These are phyloP conservation scores for Lyophyllum shimeji DNA, from an alignment of 768 basidiomycete species.

Conservation along the genomic window DNA sequence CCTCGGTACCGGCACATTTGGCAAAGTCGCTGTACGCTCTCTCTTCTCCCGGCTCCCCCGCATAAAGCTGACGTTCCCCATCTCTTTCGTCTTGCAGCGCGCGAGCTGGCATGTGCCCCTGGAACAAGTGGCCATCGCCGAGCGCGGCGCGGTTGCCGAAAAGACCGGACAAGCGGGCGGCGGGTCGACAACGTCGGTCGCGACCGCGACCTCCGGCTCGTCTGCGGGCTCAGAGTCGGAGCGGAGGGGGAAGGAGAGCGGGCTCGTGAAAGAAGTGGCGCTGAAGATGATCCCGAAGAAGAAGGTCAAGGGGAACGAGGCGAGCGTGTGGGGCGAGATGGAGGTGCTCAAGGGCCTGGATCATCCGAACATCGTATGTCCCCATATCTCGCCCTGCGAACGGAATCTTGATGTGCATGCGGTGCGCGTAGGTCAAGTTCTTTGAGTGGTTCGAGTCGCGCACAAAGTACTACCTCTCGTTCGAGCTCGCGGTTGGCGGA, in stretches of 20 bases:
- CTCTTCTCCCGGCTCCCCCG: background rate
- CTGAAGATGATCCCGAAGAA: conserved; percentile 94
- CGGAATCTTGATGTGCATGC: too few relatives aligned
- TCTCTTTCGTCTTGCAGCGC: conserved; percentile 37
- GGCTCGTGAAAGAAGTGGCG: conserved; percentile 70
- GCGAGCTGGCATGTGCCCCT: conserved; percentile 79
- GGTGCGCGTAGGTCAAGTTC: conserved; percentile 75
- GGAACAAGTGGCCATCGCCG: conserved; percentile 55
- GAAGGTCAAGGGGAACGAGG: conserved; percentile 90
- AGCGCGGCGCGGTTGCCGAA: conserved; percentile 53
- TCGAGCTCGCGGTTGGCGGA: conserved; percentile 92
- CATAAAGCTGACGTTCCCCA: background rate
- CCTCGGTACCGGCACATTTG: conserved; percentile 85
- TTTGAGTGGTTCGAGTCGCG: conserved; percentile 96
- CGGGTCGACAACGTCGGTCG: too few relatives aligned
- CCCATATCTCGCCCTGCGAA: conserved; percentile 24
- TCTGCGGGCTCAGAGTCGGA: background rate
- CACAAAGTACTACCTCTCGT: conserved; percentile 92
- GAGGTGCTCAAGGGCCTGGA: conserved; percentile 85
- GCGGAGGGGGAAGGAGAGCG: conserved; percentile 20
- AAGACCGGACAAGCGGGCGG: conserved; percentile 14
- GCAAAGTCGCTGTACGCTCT: conserved; percentile 73
- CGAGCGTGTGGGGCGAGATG: conserved; percentile 91
- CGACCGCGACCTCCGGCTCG: background rate
- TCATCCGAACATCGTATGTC: conserved; percentile 82